Evolutionary conservation across 495 filamentous ascomycete genomes (phyloP).

Genomic region (Xylaria scruposa): DNA sequence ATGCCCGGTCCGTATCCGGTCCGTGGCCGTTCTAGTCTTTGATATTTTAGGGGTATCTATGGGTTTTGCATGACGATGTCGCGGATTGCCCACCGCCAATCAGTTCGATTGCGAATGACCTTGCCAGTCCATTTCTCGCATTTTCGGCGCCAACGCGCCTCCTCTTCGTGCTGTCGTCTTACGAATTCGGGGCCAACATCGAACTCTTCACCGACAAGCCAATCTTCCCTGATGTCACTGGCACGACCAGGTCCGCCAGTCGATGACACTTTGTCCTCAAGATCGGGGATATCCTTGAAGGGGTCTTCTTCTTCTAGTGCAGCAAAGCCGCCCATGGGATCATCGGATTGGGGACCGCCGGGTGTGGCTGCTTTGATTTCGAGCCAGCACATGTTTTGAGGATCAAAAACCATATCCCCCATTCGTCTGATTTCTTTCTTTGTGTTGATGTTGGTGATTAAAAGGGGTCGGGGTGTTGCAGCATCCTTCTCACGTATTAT

Average conservation of each 20-base stretch:
- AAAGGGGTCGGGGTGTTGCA: constrained; percentile 79
- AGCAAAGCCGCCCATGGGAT: constrained; percentile 76
- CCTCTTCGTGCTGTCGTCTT: constrained; percentile 84
- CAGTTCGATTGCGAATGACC: constrained; percentile 46
- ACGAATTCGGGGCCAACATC: constrained; percentile 97
- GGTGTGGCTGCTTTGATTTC: constrained; percentile 63
- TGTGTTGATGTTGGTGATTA: constrained; percentile 86
- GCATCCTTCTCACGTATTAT: constrained; percentile 58
- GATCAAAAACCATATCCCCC: constrained; percentile 97
- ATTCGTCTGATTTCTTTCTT: constrained; percentile 85
- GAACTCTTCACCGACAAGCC: constrained; percentile 93
- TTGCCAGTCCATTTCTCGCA: constrained; percentile 75
- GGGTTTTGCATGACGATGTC: constrained; percentile 49
- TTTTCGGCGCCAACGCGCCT: constrained; percentile 86
- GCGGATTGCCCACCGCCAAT: constrained; percentile 58
- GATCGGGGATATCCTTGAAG: constrained; percentile 63
- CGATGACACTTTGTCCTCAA: constrained; percentile 55
- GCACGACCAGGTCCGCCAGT: constrained; percentile 46
- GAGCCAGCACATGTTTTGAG: constrained; percentile 93
- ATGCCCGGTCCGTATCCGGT: constrained; percentile 16
- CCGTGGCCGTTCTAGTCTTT: constrained; percentile 17
- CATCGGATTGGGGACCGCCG: constrained; percentile 46
- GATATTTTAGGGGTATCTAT: background rate
- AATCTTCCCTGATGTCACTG: constrained; percentile 72
- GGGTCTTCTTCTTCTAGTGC: constrained; percentile 70